Percentiles rank a stretch among this genome's conserved stretches.
phyloP scores from a whole-genome alignment of 371 early-diverging fungal genomes.

The Dinochytrium kinnereticum region DNA sequence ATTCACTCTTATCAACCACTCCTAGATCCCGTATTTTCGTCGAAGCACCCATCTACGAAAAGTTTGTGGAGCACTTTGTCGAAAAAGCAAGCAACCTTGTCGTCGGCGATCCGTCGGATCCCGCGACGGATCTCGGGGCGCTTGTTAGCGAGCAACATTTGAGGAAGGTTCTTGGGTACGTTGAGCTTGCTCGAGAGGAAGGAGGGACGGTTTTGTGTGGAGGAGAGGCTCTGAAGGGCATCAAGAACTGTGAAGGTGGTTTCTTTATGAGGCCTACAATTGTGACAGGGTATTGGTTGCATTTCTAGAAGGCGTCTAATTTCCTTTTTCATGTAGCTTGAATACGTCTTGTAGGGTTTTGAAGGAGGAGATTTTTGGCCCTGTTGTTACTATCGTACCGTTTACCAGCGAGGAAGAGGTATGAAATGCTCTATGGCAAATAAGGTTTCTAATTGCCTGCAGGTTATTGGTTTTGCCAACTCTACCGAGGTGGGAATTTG shows the following conservation, averaged over 20 bases:
- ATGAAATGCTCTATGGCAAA: too few relatives aligned
- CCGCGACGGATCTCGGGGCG: conserved; percentile 64
- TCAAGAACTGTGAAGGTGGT: conserved; percentile 28
- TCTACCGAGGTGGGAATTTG: conserved; percentile 27
- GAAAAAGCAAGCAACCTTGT: conserved; percentile 49
- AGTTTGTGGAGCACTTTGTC: conserved; percentile 59
- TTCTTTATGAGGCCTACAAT: conserved; percentile 73
- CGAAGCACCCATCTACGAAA: conserved; percentile 62
- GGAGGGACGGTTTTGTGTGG: conserved; percentile 65
- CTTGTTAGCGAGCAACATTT: conserved; percentile 63
- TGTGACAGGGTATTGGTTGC: conserved; percentile 54
- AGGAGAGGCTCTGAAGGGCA: conserved; percentile 32
- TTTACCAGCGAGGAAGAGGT: conserved; percentile 76
- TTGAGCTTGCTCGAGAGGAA: conserved; percentile 67
- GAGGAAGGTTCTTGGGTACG: conserved; percentile 71
- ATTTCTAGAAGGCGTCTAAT: background rate
- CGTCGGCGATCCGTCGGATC: conserved; percentile 69
- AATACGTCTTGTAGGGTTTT: conserved; percentile 60
- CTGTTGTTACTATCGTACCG: conserved; percentile 72
- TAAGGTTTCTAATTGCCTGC: too few relatives aligned
- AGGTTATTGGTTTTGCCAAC: too few relatives aligned
- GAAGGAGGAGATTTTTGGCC: conserved; percentile 86
- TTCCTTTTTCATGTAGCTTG: conserved; percentile 41
- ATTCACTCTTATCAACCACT: conserved; percentile 35
- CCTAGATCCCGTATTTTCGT: conserved; percentile 75